Base-by-base conservation (phyloP, 2,329 filamentous ascomycete genomes). In the Bertia moriformis region DNA sequence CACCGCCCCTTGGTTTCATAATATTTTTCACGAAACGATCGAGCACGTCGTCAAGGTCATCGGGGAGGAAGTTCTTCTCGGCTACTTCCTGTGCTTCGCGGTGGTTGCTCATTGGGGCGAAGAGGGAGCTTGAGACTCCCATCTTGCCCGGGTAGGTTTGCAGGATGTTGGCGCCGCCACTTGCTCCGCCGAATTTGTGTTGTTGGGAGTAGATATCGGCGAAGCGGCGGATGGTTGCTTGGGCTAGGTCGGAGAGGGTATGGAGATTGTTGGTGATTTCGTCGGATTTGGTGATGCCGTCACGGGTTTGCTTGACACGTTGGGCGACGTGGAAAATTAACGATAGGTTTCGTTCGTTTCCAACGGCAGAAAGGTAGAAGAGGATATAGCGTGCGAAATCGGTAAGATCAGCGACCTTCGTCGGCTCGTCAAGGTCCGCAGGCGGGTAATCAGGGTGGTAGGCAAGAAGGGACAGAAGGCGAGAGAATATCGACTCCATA, bases 321-420 rank as follows among this genome's bases (percentile, higher is more conserved):
- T 79, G 75, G 15, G 71, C 73, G 40, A 78, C 62, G 49, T 76
- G 69, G 54, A 74, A 78, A 29, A 80, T 74, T 24, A 78, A 57
- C 0, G 71, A 70, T 4, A 79, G 53, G 41, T 78, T 80, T 15
- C 72, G 67, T 46, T 74, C 66, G n/a, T 66, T 77, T 3, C 71
- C 73, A 27, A 78, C 66, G 27, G 65, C 64, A 38, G 66, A 67
- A 19, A 80, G 65, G 47, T 78, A 80, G 54, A 75, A 78, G 29
- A 79, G 52, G 40, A 79, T 73, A 50, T 78, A 80, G 44, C 67
- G 64, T 3, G 70, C 62, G 45, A 77, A 74, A 45, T 77, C 69
- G 30, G 66, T 59, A 37, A 78, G 52, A 13, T 66, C 56, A 13
- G 53, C 57, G 4, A 56, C 49, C 14, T 62, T 62, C 19, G 32